Percentiles rank a stretch among this genome's conserved stretches.
Evolutionary conservation across 2,329 filamentous ascomycete genomes (phyloP).

Genomic region (Phyllosticta paracitricarpa): DNA sequence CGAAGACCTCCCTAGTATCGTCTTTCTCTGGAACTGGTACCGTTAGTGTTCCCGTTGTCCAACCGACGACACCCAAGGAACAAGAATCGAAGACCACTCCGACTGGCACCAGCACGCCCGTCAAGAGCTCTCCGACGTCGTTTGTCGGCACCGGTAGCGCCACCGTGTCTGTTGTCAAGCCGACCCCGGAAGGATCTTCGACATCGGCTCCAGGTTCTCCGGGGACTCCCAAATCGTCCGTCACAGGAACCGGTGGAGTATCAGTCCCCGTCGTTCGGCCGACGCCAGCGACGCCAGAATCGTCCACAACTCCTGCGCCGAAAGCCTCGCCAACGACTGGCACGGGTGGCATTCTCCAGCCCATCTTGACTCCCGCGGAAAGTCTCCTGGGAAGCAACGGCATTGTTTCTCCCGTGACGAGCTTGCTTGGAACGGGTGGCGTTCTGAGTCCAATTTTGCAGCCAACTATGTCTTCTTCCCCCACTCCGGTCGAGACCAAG

Average conservation of each 20-base stretch:
- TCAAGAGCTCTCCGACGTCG: neutral
- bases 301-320: neutral
- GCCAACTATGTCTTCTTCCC: neutral
- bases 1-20: neutral
- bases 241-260: conserved; percentile 7
- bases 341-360: conserved; percentile 2
- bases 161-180: conserved; percentile 1
- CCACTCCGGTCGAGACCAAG: neutral
- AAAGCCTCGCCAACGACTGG: neutral
- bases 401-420: conserved; percentile 4
- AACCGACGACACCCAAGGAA: neutral
- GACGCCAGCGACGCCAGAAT: neutral
- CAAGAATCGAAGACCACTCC: neutral
- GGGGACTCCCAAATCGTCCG: neutral
- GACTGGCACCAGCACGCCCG: neutral
- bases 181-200: neutral
- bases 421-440: conserved; percentile 1
- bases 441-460: neutral
- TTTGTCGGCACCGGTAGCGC: conserved; percentile 5
- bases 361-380: conserved; percentile 1
- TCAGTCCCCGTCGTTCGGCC: conserved; percentile 8
- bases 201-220: neutral
- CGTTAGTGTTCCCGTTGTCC: conserved; percentile 1
- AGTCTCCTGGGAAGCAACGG: conserved; percentile 1
- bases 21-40: conserved; percentile 3